Evolutionary conservation across 1,139 yeast species (phyloP), one percentile per base, ranked within the genome.

Genomic region (Starmera stellimalicola): DNA sequence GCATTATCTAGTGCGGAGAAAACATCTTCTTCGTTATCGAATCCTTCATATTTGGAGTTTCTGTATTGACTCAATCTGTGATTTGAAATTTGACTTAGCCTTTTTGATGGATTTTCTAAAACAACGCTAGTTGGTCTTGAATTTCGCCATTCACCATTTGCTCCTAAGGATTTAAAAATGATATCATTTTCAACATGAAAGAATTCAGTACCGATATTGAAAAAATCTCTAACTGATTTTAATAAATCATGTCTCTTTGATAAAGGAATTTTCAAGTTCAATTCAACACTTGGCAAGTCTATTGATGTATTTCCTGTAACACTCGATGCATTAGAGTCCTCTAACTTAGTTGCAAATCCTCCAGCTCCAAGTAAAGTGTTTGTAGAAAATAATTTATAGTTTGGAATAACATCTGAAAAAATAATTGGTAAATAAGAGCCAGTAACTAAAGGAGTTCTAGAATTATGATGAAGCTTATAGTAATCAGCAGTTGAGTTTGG

Each of bases 341-440:
- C 27, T 16, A 19, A 20, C 25, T 34, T 35, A 3, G 45, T 37
- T 15, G 48, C 40, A 23, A 52, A 55, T 2, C 73, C 72, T 20
- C 70, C 59, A 2, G 73, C 74, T 22, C 71, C 70, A 27, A 76
- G 55, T 35, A 77, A 50, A 1, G 70, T 63, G 9, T 57, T 47
- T 42, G 66, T 66, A 30, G 77, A 68, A 43, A 76, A 77, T 12
- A 78, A 58, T 33, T 70, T 64, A 50, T 73, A 77, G 14, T 60
- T 56, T 10, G 78, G 72, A 12, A 70, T 49, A 11, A 67, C 44
- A 30, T 70, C 74, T 4, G 79, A 74, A 48, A 78, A 78, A 33
- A 78, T 47, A 11, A 77, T 60, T 2, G 87, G 80, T 12, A 77
- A 53, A 43, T 70, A 74, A 3, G 77, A 65, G 3, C 84, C 85